Base-by-base conservation (phyloP, 1,284 basidiomycete species). In the Filobasidium uniguttulatum region DNA sequence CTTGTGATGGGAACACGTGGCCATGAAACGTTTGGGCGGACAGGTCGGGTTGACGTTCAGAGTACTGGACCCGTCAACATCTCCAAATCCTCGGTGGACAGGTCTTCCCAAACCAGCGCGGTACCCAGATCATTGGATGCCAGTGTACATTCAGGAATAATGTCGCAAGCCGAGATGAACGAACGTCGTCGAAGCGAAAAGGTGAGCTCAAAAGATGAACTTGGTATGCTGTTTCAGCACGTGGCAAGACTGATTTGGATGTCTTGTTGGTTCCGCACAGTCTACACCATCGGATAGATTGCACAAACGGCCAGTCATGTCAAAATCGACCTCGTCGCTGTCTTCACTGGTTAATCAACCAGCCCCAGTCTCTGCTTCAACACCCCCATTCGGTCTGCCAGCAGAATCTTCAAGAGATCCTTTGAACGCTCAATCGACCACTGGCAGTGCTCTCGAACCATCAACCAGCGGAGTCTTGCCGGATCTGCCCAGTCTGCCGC, bases 401-500 rank as follows among this genome's bases (percentile, higher is more conserved):
- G 28, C n/a, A 37, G 8, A n/a, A 12, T 5, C 37, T 23, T 26
- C 41, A 28, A 15, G 30, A 41, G 17, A 29, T 41, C 4, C 22
- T 30, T 25, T 25, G 30, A 30, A 30, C 30, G 30, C 31, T 41
- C 19, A 28, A n/a, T 9, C 10, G 26, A 25, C 20, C 48, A 14
- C 12, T 29, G 4, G 22, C 25, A 3, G 37, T 35, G 1, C 48
- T 41, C 9, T 12, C 41, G n/a, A 20, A 34, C 14, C 38, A 50
- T 14, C 22, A 9, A 10, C 10, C 10, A 9, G 31, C n/a, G 31
- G 10, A 33, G 31, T 33, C 40, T 40, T 56, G 49, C 43, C 54
- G 7, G 56, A 52, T 15, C 55, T 69, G 2, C 66, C 67, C 10
- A 65, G 64, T 5, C 47, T 70, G 15, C 69, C 67, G 3, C 57